Conservation (phyloP, 2,329 filamentous ascomycete species). For the Colletotrichum sublineola region DNA sequence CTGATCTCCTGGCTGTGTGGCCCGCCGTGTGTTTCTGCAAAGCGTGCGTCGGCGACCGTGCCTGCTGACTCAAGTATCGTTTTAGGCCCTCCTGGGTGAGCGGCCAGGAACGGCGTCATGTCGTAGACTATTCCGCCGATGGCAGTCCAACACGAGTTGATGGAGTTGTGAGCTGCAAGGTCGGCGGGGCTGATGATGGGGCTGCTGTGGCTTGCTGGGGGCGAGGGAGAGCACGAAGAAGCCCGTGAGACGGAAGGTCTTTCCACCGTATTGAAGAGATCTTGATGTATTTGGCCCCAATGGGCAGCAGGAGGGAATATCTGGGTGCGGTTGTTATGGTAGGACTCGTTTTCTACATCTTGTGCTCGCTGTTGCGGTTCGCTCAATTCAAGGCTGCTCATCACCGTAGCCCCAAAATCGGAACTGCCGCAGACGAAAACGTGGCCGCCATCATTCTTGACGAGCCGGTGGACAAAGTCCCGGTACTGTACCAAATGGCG, state of each 20-base stretch:
- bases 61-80: conserved; percentile 37
- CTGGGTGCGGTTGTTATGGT: neutral
- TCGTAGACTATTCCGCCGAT: conserved; percentile 95
- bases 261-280: conserved; percentile 22
- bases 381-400: conserved; percentile 17
- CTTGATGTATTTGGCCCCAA: conserved; percentile 32
- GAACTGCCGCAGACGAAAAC: conserved; percentile 36
- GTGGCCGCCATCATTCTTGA: conserved; percentile 21
- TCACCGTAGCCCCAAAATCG: conserved; percentile 33
- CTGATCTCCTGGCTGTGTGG: conserved; percentile 34
- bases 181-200: conserved; percentile 12
- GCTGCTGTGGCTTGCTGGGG: neutral
- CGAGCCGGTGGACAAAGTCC: conserved; percentile 12
- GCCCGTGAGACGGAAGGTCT: neutral
- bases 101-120: conserved; percentile 87
- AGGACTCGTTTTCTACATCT: neutral
- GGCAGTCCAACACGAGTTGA: conserved; percentile 76
- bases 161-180: conserved; percentile 35
- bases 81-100: conserved; percentile 82
- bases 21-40: conserved; percentile 32
- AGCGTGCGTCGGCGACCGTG: conserved; percentile 32
- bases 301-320: conserved; percentile 9
- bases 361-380: conserved; percentile 7
- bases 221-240: neutral
- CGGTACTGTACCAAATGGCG: conserved; percentile 24